Conservation (phyloP, 75 land plant genomes). For the Pinus tabuliformis region DNA sequence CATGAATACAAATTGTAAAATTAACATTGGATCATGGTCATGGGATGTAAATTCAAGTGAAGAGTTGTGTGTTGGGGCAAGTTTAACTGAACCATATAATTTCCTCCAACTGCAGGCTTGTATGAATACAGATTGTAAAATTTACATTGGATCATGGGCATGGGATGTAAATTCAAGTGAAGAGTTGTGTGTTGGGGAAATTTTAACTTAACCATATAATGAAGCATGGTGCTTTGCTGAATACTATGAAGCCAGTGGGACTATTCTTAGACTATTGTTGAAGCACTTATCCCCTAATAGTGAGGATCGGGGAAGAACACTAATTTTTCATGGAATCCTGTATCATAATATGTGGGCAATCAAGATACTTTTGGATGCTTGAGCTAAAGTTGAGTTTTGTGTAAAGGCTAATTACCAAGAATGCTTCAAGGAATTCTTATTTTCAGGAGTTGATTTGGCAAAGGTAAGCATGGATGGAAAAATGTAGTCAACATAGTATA, state of each 20-base stretch:
- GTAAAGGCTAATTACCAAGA: conserved; percentile 42
- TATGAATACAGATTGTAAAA: conserved; percentile 48
- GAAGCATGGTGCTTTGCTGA: conserved; percentile 85
- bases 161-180: conserved; percentile 80
- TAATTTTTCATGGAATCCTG: conserved; percentile 36
- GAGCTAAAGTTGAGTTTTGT: conserved; percentile 57
- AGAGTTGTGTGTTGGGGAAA: conserved; percentile 83
- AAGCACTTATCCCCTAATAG: conserved; percentile 32
- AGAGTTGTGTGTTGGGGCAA: no score
- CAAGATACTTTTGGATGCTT: conserved; percentile 36
- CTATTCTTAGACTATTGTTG: conserved; percentile 64
- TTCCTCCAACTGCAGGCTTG: conserved; percentile 42
- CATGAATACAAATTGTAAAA: no score
- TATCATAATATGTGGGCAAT: conserved; percentile 40
- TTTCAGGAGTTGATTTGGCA: conserved; percentile 77
- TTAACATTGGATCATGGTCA: no score
- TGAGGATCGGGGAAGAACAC: conserved; percentile 47
- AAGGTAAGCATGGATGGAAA: conserved; percentile 35
- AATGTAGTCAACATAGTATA: conserved; percentile 41
- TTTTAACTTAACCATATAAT: conserved; percentile 69
- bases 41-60: no score
- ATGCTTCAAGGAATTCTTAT: conserved; percentile 51
- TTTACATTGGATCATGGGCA: conserved; percentile 86
- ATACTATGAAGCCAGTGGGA: conserved; percentile 72
- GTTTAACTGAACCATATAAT: no score